These are phyloP conservation scores for Globisporangium irregulare DNA, from an alignment of 352 stramenopile genomes.

Conservation along the genomic window DNA sequence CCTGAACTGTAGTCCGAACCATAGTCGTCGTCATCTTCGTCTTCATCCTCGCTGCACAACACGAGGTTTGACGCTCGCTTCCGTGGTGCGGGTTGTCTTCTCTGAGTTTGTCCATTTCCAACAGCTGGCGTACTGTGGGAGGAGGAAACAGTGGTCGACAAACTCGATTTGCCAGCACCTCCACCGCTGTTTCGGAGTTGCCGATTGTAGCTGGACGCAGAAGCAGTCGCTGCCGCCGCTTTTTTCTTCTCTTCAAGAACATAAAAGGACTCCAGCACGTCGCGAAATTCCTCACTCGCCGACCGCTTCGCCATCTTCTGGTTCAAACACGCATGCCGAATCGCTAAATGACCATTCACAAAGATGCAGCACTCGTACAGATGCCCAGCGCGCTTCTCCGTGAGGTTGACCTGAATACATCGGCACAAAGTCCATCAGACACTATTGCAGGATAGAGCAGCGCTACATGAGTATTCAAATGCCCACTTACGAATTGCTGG, in stretches of 20 bases:
- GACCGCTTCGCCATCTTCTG: slow-evolving; percentile 73
- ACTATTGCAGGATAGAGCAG: not conserved
- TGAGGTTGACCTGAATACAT: slow-evolving; percentile 16
- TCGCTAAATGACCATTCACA: slow-evolving; percentile 36
- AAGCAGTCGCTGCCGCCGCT: not conserved
- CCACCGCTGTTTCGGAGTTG: not conserved
- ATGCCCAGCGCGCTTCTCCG: slow-evolving; percentile 18
- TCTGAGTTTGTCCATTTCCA: slow-evolving; percentile 3
- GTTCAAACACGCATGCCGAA: slow-evolving; percentile 61
- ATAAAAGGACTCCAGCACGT: slow-evolving; percentile 49
- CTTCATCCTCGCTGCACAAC: slow-evolving; percentile 59
- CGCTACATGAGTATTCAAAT: not conserved
- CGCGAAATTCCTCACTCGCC: slow-evolving; percentile 65
- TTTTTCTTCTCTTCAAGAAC: slow-evolving; percentile 10
- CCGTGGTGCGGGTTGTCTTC: not conserved
- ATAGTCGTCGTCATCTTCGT: slow-evolving; percentile 60
- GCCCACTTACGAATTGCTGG: slow-evolving; percentile 18
- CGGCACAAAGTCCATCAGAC: slow-evolving; percentile 5
- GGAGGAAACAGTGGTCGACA: not conserved
- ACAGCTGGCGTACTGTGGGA: not conserved
- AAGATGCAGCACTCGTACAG: slow-evolving; percentile 57
- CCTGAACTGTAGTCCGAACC: slow-evolving; percentile 27
- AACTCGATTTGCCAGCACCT: not conserved
- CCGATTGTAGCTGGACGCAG: not conserved
- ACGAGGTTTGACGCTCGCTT: slow-evolving; percentile 38